Base-by-base conservation (phyloP, 495 filamentous ascomycete species). In the Glonium stellatum region DNA sequence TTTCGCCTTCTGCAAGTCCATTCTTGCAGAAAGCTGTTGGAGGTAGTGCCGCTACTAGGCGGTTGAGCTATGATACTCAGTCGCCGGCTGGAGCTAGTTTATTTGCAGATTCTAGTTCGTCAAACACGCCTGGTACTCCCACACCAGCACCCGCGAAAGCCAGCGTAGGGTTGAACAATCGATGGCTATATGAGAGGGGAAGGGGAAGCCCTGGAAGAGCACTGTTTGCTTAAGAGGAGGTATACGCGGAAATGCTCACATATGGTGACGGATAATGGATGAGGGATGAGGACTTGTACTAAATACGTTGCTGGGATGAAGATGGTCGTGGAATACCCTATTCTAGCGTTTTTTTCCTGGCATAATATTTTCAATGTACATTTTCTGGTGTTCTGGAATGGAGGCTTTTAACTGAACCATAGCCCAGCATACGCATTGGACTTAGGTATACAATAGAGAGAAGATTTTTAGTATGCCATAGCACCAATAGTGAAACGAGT, bases 131-230 rank as follows among this genome's bases (percentile, higher is more conserved):
- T 0, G 77, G 80, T 50, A 88, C 85, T 6, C 88, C 84, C 48
- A 89, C 84, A 44, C 80, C 84, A 5, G 68, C 65, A 1, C 81
- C 81, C 22, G 90, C 87, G 73, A 79, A 86, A 37, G 82, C 81
- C 25, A 87, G 80, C 54, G 78, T 97, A 41, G 79, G 81, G 12
- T 69, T 96, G 65, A 96, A 88, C 65, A 96, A 82, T 72, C 90
- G 87, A 74, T 98, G 92, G 92, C 73, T 96, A 42, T 98, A 95
- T 73, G 89, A 98, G 72, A 86, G 84, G 71, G 78, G 77, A 22
- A 78, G 82, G 62, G 74, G 70, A 44, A 80, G 75, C 53, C 73
- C 75, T 11, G 39, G 39, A 23, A 69, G 69, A 41, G 70, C 68
- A 11, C 61, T 71, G 13, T 62, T 75, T 15, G 72, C 60, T 57